Conservation (phyloP, 2,329 filamentous ascomycete genomes). For the Aspergillus aculeatus region DNA sequence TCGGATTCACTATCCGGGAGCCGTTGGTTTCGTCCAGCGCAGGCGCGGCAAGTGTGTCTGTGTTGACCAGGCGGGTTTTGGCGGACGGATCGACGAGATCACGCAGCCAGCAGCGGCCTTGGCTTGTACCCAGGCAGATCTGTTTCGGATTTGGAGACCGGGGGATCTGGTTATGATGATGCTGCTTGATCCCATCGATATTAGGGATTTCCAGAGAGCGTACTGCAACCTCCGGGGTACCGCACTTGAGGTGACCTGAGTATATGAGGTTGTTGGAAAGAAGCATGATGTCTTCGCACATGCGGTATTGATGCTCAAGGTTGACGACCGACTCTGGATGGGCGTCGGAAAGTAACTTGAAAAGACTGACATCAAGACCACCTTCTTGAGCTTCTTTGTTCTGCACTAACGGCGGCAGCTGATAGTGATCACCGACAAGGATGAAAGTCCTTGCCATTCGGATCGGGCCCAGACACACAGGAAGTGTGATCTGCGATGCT, state of each 20-base stretch:
- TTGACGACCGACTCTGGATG: constrained; percentile 87
- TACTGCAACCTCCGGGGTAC: constrained; percentile 70
- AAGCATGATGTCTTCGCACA: constrained; percentile 96
- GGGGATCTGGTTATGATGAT: constrained; percentile 49
- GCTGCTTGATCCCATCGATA: constrained; percentile 58
- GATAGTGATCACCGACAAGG: constrained; percentile 93
- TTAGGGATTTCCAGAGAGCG: constrained; percentile 68
- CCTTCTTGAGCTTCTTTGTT: constrained; percentile 84
- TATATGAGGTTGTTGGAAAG: constrained; percentile 94
- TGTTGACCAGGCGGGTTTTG: constrained; percentile 86
- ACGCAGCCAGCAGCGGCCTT: constrained; percentile 69
- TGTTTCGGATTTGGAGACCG: constrained; percentile 29
- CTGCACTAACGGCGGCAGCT: constrained; percentile 89
- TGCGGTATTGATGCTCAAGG: constrained; percentile 93
- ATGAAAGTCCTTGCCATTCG: constrained; percentile 91
- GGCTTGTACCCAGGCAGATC: constrained; percentile 56
- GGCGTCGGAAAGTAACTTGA: constrained; percentile 86
- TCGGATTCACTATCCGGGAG: constrained; percentile 81
- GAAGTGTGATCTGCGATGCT: constrained; percentile 93
- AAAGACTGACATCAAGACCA: constrained; percentile 87
- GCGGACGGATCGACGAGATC: constrained; percentile 67
- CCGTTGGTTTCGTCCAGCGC: constrained; percentile 68
- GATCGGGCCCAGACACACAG: constrained; percentile 90
- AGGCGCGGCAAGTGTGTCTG: constrained; percentile 66
- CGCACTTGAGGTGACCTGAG: constrained; percentile 83